Evolutionary conservation across 148 eudicot genomes (phyloP), one percentile per base, ranked within the genome.

Genomic region (Fallopia convolvulus): DNA sequence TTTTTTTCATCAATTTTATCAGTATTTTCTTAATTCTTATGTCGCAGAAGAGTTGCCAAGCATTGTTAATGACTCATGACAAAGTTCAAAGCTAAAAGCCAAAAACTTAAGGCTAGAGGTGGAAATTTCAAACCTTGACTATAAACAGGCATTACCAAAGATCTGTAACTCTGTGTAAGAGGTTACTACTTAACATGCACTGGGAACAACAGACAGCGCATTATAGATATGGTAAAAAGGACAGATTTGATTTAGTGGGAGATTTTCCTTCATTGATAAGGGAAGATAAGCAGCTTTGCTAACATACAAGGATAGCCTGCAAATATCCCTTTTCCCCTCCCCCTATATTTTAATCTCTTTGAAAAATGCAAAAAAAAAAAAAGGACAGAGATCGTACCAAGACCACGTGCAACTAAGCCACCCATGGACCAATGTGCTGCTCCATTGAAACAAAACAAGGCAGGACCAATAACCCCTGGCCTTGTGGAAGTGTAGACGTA

Each of bases 361-460:
- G 44, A 68, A 33, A 32, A 36, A 9, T 63, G 40, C 17, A 26
- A 68, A 36, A 65, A 12, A 36, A 65, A 12, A 11, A 33, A 13
- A 33, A 36, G 46, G 68, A 61, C 36, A 68, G n/a, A 66, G 72
- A 68, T 39, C 39, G 72, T 68, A 68, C 72, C 44, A 68, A 14
- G 72, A 68, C 72, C 72, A 68, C 72, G 42, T 68, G 72, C 72
- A 68, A 39, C 15, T 39, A 68, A 58, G 21, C 72, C 46, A 36
- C 20, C 72, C 23, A 68, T 68, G 72, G 44, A 68, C 72, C 72
- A 68, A 33, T 36, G 46, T 36, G 72, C 21, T 68, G 46, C 72
- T 36, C 46, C 72, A 68, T 33, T 68, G 72, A 68, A 33, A 68
- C 72, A 68, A 68, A 33, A 68, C 72, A 68, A 68, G 46, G 72